Evolutionary conservation across 2,329 filamentous ascomycete genomes (phyloP), one percentile per base, ranked within the genome.

Genomic region (Xylaria arbuscula): DNA sequence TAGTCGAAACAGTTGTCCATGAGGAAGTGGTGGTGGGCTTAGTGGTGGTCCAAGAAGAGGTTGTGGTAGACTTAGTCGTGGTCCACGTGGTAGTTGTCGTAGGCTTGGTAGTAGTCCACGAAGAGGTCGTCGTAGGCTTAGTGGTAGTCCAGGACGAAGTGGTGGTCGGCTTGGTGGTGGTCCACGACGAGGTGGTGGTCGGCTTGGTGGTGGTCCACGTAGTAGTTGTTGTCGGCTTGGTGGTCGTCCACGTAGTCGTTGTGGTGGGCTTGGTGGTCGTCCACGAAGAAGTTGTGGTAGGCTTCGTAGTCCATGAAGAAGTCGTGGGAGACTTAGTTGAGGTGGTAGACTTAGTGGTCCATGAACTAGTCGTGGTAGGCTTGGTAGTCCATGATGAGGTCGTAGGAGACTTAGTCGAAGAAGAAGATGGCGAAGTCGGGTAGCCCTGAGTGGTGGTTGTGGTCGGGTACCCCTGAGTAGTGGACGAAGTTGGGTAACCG

Each of bases 401-500:
- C 13, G 42, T 17, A 6, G 13, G 15, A 19, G 15, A 13, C 42
- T 47, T 47, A 47, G 42, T 47, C 42, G 42, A 17, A 7, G 42
- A 47, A 47, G 47, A 28, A 28, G 28, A 28, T 5, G 28, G 28
- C 28, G 51, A 19, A 9, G 51, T 54, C 11, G 38, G 36, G 54
- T 57, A 24, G n/a, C 54, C 38, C 15, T 15, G 40, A 2, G 32
- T n/a, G 9, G 32, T n/a, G 2, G 51, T 38, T 6, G 51, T 55
- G 3, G 51, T 55, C 4, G 34, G 34, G 34, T 55, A 15, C 13
- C n/a, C 6, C 55, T 13, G 45, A 19, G 38, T 57, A 1, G 54
- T 45, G 13, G 54, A 28, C 5, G 53, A 42, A 28, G 54, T 57
- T n/a, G 55, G 55, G 17, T 57, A 32, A 17, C 55, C 55, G 5